These are phyloP conservation scores for Lactarius sp. DNA, from an alignment of 768 basidiomycete species.

Conservation along the genomic window DNA sequence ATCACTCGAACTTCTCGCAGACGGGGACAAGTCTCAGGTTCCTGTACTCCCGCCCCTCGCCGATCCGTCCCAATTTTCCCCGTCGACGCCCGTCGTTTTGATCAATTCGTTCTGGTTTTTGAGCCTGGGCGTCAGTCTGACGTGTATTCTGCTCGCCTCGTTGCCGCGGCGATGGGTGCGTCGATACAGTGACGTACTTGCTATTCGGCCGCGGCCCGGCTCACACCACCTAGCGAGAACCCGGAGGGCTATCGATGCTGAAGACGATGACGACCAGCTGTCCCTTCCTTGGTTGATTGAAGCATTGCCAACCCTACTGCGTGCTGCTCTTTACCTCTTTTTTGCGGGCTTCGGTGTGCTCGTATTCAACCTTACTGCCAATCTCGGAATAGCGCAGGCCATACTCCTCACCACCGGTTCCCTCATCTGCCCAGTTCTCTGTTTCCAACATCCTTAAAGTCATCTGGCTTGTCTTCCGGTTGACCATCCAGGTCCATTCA, in stretches of 20 bases:
- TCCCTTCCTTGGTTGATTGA: conserved; percentile 39
- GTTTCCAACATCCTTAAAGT: conserved; percentile 5
- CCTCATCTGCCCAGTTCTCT: conserved; percentile 7
- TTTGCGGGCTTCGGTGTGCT: conserved; percentile 46
- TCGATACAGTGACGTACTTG: neutral
- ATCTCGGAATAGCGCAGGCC: neutral
- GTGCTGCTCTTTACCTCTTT: conserved; percentile 45
- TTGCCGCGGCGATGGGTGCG: conserved; percentile 2
- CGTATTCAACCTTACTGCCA: conserved; percentile 32
- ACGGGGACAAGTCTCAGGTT: neutral
- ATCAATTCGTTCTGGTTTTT: conserved; percentile 18
- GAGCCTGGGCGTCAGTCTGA: conserved; percentile 15
- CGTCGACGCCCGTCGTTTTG: neutral
- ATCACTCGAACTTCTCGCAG: conserved; percentile 2
- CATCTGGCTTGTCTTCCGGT: neutral
- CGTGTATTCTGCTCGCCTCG: conserved; percentile 10
- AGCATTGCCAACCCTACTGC: conserved; percentile 44
- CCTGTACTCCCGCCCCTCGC: neutral
- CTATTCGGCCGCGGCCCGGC: conserved; percentile 29
- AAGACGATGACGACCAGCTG: conserved; percentile 36
- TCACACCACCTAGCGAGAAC: conserved; percentile 34
- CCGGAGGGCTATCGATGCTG: conserved; percentile 31
- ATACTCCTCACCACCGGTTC: conserved; percentile 11
- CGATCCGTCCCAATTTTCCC: conserved; percentile 6
- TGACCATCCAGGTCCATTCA: neutral